Evolutionary conservation across 495 filamentous ascomycete genomes (phyloP), one percentile per base, ranked within the genome.

Genomic region (Neurospora terricola): DNA sequence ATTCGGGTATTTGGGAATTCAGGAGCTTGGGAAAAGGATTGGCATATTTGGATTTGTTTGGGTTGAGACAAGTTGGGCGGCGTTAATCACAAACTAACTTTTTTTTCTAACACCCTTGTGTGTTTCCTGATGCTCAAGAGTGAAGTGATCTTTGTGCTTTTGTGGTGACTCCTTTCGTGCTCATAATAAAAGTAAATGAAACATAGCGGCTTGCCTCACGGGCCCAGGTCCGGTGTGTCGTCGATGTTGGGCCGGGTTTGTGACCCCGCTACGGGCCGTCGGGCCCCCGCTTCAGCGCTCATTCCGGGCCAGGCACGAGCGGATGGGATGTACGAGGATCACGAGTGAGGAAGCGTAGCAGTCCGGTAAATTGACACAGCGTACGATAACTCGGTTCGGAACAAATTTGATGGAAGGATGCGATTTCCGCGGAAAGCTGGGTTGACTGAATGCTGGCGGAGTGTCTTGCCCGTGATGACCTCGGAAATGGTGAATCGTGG

Each of bases 121-220:
- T 0, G 18, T 1, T 9, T n/a, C 42, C 42, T 10, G 0, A 0
- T 43, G 0, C 42, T 1, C 7, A n/a, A n/a, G 0, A 4, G 39
- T 18, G 18, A 43, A 4, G 0, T 43, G 42, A 43, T 1, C 16
- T 43, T n/a, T 43, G 2, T n/a, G 7, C 16, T 18, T 7, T 3
- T 8, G 40, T 42, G 5, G 39, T 7, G 5, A 42, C 0, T 36
- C 18, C 40, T 43, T 43, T 6, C 40, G 38, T 14, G 38, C 2
- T 2, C 12, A 39, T 2, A 2, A 39, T 2, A 2, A 2, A 39
- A 0, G 38, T 39, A 39, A 2, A 39, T 39, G 4, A 39, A 8
- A 43, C 40, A 37, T 37, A 37, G 0, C 36, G 36, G 36, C 36
- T 0, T 37, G 36, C 7, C 0, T 37, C 36, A 6, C 36, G 36